A percentile compares a stretch with the other conserved stretches of the same genome.
Evolutionary conservation across 2,329 filamentous ascomycete species (phyloP).

Genomic region (Monilinia aucupariae): DNA sequence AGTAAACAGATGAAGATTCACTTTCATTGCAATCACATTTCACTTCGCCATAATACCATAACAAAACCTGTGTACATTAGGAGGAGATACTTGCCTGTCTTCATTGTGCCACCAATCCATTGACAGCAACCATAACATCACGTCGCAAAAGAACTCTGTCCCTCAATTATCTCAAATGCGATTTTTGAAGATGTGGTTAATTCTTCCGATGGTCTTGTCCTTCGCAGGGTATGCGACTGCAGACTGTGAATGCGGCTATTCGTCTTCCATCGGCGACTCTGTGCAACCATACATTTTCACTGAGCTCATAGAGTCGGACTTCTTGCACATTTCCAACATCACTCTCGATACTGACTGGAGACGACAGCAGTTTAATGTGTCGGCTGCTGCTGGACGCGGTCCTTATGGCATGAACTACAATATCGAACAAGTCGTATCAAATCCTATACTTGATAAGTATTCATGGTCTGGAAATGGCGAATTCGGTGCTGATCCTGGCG

Average conservation of each 20-base stretch:
- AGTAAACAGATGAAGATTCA: constrained; percentile 6
- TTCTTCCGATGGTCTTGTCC: neutral
- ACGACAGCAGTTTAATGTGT: constrained; percentile 62
- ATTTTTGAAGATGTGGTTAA: neutral
- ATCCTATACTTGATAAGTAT: constrained; percentile 41
- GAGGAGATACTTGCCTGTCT: neutral
- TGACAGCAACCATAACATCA: constrained; percentile 1
- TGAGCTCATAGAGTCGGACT: constrained; percentile 67
- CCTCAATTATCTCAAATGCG: neutral
- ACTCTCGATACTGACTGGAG: constrained; percentile 55
- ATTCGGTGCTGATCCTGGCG: constrained; percentile 44
- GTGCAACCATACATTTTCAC: constrained; percentile 53
- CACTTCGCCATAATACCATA: constrained; percentile 2
- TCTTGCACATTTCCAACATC: constrained; percentile 50
- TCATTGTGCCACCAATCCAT: constrained; percentile 9
- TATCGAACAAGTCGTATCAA: constrained; percentile 51
- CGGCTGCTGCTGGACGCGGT: constrained; percentile 52
- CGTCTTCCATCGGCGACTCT: constrained; percentile 42
- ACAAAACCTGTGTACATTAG: neutral
- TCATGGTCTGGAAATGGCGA: constrained; percentile 43
- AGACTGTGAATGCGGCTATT: constrained; percentile 69
- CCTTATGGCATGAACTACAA: constrained; percentile 58
- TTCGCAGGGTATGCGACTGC: constrained; percentile 6
- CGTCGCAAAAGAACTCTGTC: neutral
- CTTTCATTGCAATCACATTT: constrained; percentile 3